phyloP scores from a whole-genome alignment of 495 filamentous ascomycete genomes.

The Hapsidospora chrysogenum region DNA sequence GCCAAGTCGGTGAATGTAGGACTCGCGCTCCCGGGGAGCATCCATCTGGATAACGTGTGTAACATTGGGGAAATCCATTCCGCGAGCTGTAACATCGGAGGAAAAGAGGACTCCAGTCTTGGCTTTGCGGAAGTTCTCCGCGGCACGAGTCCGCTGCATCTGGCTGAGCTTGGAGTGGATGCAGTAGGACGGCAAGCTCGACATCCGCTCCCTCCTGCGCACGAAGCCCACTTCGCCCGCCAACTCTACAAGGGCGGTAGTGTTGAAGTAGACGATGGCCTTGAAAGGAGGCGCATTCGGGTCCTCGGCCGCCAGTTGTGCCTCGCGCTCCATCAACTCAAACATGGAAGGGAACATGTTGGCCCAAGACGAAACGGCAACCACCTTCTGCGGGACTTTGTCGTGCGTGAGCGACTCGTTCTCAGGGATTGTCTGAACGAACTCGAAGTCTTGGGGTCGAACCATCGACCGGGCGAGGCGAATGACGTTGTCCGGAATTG shows the following conservation, averaged over 20 bases:
- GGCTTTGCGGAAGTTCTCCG: constrained; percentile 51
- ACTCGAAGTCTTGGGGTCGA: constrained; percentile 46
- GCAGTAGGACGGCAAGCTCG: constrained; percentile 31
- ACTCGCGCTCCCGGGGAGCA: constrained; percentile 50
- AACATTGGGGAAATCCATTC: constrained; percentile 94
- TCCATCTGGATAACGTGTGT: constrained; percentile 80
- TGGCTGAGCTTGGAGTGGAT: constrained; percentile 78
- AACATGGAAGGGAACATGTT: constrained; percentile 62
- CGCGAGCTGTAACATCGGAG: constrained; percentile 85
- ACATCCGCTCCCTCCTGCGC: constrained; percentile 7
- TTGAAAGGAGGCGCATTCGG: constrained; percentile 55
- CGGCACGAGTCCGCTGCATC: constrained; percentile 40
- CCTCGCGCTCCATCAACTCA: constrained; percentile 50
- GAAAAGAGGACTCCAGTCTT: constrained; percentile 64
- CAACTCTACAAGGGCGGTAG: constrained; percentile 54
- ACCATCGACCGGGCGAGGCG: constrained; percentile 45
- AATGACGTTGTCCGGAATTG: constrained; percentile 71
- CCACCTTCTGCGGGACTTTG: constrained; percentile 60
- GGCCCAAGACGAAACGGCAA: constrained; percentile 46
- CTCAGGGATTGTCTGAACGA: constrained; percentile 64
- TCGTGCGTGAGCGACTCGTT: constrained; percentile 76
- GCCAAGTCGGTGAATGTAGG: constrained; percentile 82
- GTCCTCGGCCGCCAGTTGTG: constrained; percentile 15
- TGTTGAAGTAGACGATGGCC: constrained; percentile 78
- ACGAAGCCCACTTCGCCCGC: constrained; percentile 42